These are phyloP conservation scores for Alternaria solani DNA, from an alignment of 2,329 filamentous ascomycete species.

Conservation along the genomic window DNA sequence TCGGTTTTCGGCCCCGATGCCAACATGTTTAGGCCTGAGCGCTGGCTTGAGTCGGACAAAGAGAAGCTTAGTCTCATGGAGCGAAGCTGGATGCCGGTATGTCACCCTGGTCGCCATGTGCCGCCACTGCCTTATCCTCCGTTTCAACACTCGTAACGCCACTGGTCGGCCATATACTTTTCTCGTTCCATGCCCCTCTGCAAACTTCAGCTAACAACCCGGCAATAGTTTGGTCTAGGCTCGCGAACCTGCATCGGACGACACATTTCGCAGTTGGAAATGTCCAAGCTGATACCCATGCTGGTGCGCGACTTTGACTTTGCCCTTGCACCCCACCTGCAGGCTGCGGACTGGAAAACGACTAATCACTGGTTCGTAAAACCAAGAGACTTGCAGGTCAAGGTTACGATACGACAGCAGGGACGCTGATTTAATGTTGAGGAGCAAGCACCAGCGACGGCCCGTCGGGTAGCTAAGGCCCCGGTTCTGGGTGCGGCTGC, in stretches of 20 bases:
- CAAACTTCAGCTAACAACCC: slow-evolving; percentile 1
- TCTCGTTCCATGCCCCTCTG: background rate
- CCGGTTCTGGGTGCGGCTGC: background rate
- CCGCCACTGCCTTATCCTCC: background rate
- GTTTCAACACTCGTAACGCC: background rate
- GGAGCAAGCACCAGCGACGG: background rate
- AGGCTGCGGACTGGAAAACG: slow-evolving; percentile 18
- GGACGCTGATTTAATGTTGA: background rate
- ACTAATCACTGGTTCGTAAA: slow-evolving; percentile 26
- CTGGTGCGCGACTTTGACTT: slow-evolving; percentile 27
- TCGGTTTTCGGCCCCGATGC: slow-evolving; percentile 28
- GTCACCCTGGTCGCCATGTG: slow-evolving; percentile 2
- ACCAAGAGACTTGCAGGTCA: slow-evolving; percentile 14
- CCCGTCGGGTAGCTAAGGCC: slow-evolving; percentile 2
- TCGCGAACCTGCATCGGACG: slow-evolving; percentile 30
- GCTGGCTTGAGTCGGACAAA: slow-evolving; percentile 29
- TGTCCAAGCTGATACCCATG: slow-evolving; percentile 17
- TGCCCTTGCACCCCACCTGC: slow-evolving; percentile 12
- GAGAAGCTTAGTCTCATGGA: slow-evolving; percentile 27
- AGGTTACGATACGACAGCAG: slow-evolving; percentile 9
- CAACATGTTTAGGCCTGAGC: slow-evolving; percentile 27
- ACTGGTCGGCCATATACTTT: background rate
- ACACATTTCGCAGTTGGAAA: slow-evolving; percentile 24
- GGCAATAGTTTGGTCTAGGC: slow-evolving; percentile 25
- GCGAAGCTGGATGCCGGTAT: slow-evolving; percentile 28